Evolutionary conservation across 164 flowering plant species (phyloP), one percentile per base, ranked within the genome.

Genomic region (Kingdonia uniflora): DNA sequence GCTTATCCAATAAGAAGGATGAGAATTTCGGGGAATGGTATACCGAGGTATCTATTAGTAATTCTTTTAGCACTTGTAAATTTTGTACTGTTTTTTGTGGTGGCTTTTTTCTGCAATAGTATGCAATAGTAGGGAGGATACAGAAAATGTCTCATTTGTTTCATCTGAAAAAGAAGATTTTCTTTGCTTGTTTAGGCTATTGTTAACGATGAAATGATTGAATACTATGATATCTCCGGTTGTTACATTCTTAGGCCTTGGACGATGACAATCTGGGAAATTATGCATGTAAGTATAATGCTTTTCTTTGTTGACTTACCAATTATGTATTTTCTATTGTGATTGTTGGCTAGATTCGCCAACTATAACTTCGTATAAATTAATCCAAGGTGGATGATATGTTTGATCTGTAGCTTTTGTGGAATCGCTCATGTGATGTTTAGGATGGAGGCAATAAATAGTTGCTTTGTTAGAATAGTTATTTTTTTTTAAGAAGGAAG

Each of bases 1-100:
- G 95, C 6, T 74, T 90, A 10, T 54, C 95, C n/a, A 14, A 69
- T 44, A 80, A 76, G 71, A 91, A 87, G 64, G 92, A 87, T 60
- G 97, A 80, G 14, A 87, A 87, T 64, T 91, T 91, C 42, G 97
- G 96, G 42, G 97, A 91, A 51, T 91, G 97, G 96, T 91, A 91
- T 57, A 80, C 95, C n/a, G 96, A 91, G 95, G 97, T 90, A 74
- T 44, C 42, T 14, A 23, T 38, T 50, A 12, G 35, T n/a, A n/a
- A n/a, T 29, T 29, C 35, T 8, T 29, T 29, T 29, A 29, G 35
- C 14, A 12, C 14, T n/a, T 33, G 20, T 17, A 17, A 19, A 14
- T 41, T 47, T 2, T 38, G 2, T 19, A 11, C 6, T n/a, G 0
- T 3, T 21, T 51, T 20, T n/a, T 1, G 17, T 37, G 35, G 0